Evolutionary conservation across 169 alveolate genomes (phyloP), one percentile per base, ranked within the genome.

Genomic region (Plasmodium knowlesi): DNA sequence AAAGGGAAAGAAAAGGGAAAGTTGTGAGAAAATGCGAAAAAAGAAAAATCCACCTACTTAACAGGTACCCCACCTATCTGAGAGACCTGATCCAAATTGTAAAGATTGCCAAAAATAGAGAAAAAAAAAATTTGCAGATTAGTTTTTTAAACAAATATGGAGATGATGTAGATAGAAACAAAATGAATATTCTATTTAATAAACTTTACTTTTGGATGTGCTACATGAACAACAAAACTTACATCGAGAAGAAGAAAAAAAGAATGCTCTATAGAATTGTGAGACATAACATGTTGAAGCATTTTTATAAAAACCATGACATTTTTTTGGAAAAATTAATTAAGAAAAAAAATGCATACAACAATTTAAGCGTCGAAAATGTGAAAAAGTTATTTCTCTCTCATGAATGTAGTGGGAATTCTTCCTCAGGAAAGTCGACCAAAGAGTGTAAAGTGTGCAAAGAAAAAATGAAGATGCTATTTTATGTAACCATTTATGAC

Each of bases 11-110:
- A 67, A 67, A 28, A 34, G 46, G 46, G 3, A 67, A 37, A 71
- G 83, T 37, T 43, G 32, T 22, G 54, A 10, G 78, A 41, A 84
- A 19, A 22, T 86, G 46, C 61, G 79, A 81, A 82, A 81, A 91
- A 37, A 81, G 34, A 34, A 91, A 76, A 91, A 91, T 91, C 37
- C 50, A 82, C 5, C 22, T 91, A 16, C 70, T 91, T 34, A 91
- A 82, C 50, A 70, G 95, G 61, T 91, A 91, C 67, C 95, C 95
- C 32, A 4, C 28, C 19, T 91, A 91, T 72, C 43, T 91, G 39
- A 91, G 95, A 57, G 95, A 91, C 28, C 61, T 91, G 43, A 91
- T 91, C 19, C 50, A 39, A 74, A 91, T 91, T 71, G 84, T 91
- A 53, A 91, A 82, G 73, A 57, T 34, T 16, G 80, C 95, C 41